phyloP scores from a whole-genome alignment of 441 rosid genomes.

The Croton laevigatus region DNA sequence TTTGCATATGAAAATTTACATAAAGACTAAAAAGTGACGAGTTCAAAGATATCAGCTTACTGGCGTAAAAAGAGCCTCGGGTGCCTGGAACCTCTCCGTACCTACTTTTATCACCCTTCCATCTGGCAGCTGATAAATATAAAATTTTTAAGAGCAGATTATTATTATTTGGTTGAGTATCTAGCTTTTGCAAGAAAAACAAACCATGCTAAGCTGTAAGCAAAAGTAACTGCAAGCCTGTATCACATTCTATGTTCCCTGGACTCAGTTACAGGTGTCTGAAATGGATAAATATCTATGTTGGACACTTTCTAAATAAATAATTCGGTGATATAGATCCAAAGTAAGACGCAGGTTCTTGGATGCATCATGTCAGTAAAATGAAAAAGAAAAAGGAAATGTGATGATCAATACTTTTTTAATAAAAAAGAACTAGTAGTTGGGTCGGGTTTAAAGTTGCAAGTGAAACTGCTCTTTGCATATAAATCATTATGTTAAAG shows the following conservation, averaged over 20 bases:
- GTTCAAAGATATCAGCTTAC: conserved; percentile 38
- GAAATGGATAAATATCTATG: too few relatives aligned
- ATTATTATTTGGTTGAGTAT: not conserved
- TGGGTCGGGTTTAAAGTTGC: too few relatives aligned
- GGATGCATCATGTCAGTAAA: too few relatives aligned
- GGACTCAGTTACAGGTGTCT: too few relatives aligned
- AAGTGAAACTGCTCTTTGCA: too few relatives aligned
- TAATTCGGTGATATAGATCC: too few relatives aligned
- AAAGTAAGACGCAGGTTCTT: too few relatives aligned
- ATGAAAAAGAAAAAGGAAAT: too few relatives aligned
- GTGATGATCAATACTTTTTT: too few relatives aligned
- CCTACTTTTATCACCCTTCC: conserved; percentile 95
- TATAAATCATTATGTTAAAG: too few relatives aligned
- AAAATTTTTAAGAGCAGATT: not conserved
- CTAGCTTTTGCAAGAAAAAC: not conserved
- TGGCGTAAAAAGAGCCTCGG: conserved; percentile 97
- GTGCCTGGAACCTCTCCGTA: conserved; percentile 97
- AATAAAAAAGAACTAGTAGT: too few relatives aligned
- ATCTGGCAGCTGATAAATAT: conserved; percentile 78
- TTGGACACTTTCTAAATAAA: too few relatives aligned
- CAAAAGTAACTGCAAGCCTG: conserved; percentile 1
- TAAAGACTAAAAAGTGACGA: conserved; percentile 1
- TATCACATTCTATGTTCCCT: not conserved
- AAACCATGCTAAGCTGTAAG: not conserved
- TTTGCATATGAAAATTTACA: conserved; percentile 3